Evolutionary conservation across 2,329 filamentous ascomycete genomes (phyloP).

Genomic region (Calonectria hongkongensis): DNA sequence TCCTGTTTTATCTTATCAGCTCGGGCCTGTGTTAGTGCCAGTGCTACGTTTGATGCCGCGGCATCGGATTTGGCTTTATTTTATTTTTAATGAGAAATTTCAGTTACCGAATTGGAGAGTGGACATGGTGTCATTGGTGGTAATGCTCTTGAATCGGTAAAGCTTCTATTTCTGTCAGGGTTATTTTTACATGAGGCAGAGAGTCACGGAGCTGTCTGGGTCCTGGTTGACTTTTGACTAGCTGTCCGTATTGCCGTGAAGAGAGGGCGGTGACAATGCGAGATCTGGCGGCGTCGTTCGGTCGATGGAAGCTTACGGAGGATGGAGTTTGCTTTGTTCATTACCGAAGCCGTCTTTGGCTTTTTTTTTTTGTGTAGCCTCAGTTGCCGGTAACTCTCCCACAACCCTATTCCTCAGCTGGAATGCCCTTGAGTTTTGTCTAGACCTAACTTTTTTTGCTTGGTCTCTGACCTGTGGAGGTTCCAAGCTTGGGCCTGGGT

Average conservation of each 20-base stretch:
- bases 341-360: constrained; percentile 14
- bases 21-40: constrained; percentile 6
- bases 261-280: not conserved
- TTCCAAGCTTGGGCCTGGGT: not conserved
- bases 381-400: constrained; percentile 21
- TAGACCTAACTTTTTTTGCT: not conserved
- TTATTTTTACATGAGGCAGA: constrained; percentile 18
- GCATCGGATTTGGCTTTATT: constrained; percentile 22
- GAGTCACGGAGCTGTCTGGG: not conserved
- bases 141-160: not conserved
- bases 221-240: not conserved
- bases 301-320: constrained; percentile 3
- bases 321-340: not conserved
- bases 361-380: constrained; percentile 24
- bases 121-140: not conserved
- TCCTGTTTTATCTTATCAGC: not conserved
- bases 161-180: constrained; percentile 20
- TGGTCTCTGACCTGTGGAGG: not conserved
- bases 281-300: not conserved
- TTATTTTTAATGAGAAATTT: not conserved
- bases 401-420: constrained; percentile 23
- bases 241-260: not conserved
- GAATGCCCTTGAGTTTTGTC: constrained; percentile 25
- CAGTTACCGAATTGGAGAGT: not conserved
- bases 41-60: not conserved